Evolutionary conservation across 306 rosid species (phyloP), one percentile per base, ranked within the genome.

Genomic region (Echinosophora koreensis): DNA sequence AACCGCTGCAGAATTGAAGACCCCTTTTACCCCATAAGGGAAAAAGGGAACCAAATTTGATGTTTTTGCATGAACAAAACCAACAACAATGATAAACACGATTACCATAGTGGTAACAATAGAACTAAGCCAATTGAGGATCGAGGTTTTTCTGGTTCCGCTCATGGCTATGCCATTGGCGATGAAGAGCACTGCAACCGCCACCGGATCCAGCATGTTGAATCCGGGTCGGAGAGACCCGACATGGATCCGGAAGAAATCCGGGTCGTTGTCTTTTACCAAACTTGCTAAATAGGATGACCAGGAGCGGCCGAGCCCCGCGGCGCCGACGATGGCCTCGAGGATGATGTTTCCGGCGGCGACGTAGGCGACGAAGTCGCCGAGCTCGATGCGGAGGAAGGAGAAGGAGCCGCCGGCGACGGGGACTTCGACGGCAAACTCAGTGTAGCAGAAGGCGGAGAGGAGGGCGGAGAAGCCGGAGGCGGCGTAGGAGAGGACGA

Each of bases 361-460:
- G 0, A 95, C 77, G 42, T 84, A 91, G 0, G 98, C 97, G 0
- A 91, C 42, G 39, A 91, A 88, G 76, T 93, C 98, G 4, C 98
- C 98, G 49, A 91, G 78, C 54, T 93, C 98, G 22, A 93, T 83
- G 6, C 93, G 82, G 27, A 91, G 93, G 63, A 82, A 93, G 1
- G 96, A 95, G 74, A 92, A 95, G 0, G 98, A 95, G 0, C 98
- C 96, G 3, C 97, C 97, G 22, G 98, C 97, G 8, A 91, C 93
- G 1, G 98, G 97, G 54, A 95, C 71, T 9, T 95, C 98, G 4
- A 89, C 91, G 6, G 97, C 91, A 69, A 95, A 95, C 57, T 95
- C 97, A 4, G 98, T 88, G 61, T 95, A 95, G 90, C 95, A 90
- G 73, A 95, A 71, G 38, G 88, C 89, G 3, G 98, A 95, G 71